Evolutionary conservation across 139 green algal species (phyloP), one percentile per base, ranked within the genome.

Genomic region (Edaphochlamys debaryana): DNA sequence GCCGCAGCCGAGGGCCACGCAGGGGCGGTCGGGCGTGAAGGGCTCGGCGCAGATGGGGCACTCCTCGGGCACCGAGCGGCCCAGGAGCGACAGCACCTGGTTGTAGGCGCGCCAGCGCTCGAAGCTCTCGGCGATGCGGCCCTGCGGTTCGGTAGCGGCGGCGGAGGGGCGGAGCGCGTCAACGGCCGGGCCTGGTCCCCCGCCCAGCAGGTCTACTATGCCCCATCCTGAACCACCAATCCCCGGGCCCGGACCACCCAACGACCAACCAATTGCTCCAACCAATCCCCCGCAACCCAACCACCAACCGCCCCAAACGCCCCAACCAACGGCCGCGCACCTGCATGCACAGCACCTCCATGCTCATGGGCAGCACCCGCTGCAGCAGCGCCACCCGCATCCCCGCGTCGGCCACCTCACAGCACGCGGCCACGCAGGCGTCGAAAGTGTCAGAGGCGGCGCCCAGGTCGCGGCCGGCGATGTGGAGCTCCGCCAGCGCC

Each of bases 261-360:
- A 41, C 17, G 30, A 41, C 9, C 29, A 38, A 68, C n/a, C n/a
- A n/a, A n/a, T n/a, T n/a, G n/a, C n/a, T n/a, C n/a, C n/a, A n/a
- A n/a, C n/a, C n/a, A n/a, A n/a, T n/a, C n/a, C n/a, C n/a, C n/a
- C n/a, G n/a, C n/a, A n/a, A n/a, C n/a, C n/a, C n/a, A 68, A 17
- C 4, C 4, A 69, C 34, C 64, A 3, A 41, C n/a, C 11, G 4
- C 29, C 25, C 30, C n/a, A 38, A 6, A 15, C 32, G 6, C 34
- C 15, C 38, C 67, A 6, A 34, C 38, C 3, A 38, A 32, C 38
- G 4, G 11, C 7, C 58, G 58, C 58, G 9, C 30, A 79, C 73
- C 58, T 80, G 73, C 73, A 80, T 80, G 54, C 67, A 70, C 56
- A 41, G 67, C 19, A 80, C 58, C 73, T 80, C 73, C 73, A 80